Conservation (phyloP, 2,329 filamentous ascomycete genomes). For the Lachnellula subtilissima region DNA sequence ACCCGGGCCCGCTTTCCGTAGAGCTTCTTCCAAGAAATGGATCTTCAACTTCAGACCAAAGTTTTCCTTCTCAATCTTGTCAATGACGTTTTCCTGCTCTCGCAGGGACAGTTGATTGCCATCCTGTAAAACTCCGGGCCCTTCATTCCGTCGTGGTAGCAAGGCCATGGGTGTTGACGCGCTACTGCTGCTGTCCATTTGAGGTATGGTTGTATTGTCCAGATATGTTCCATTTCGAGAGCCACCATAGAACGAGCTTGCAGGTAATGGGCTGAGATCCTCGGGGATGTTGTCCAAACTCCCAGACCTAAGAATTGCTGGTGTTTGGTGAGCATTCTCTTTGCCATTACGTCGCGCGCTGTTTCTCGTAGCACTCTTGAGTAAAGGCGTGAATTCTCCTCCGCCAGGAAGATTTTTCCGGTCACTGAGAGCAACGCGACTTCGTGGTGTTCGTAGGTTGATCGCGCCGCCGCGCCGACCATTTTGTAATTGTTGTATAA, state of each 20-base stretch:
- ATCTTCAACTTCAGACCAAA: constrained; percentile 96
- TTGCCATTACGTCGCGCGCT: constrained; percentile 62
- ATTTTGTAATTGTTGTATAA: constrained; percentile 71
- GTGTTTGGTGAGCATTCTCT: constrained; percentile 63
- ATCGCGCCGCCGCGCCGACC: constrained; percentile 49
- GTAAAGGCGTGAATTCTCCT: constrained; percentile 87
- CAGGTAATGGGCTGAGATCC: constrained; percentile 69
- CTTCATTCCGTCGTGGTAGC: constrained; percentile 57
- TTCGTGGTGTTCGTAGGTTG: constrained; percentile 67
- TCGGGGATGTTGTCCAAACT: constrained; percentile 60
- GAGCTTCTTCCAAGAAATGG: constrained; percentile 87
- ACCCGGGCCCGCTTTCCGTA: constrained; percentile 81
- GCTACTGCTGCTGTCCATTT: constrained; percentile 71
- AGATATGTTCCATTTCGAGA: constrained; percentile 59
- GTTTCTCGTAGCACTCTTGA: constrained; percentile 74
- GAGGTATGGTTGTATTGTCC: constrained; percentile 70
- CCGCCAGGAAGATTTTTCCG: constrained; percentile 66
- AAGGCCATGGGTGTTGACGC: constrained; percentile 77
- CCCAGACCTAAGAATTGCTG: constrained; percentile 56
- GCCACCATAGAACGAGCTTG: constrained; percentile 63
- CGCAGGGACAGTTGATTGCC: constrained; percentile 87
- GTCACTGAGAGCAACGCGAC: constrained; percentile 64
- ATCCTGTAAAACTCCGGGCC: constrained; percentile 68
- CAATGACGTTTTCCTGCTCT: constrained; percentile 92
- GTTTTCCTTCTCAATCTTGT: constrained; percentile 97